These are phyloP conservation scores for Rhizophlyctis rosea DNA, from an alignment of 192 early-diverging fungal genomes.

Conservation along the genomic window DNA sequence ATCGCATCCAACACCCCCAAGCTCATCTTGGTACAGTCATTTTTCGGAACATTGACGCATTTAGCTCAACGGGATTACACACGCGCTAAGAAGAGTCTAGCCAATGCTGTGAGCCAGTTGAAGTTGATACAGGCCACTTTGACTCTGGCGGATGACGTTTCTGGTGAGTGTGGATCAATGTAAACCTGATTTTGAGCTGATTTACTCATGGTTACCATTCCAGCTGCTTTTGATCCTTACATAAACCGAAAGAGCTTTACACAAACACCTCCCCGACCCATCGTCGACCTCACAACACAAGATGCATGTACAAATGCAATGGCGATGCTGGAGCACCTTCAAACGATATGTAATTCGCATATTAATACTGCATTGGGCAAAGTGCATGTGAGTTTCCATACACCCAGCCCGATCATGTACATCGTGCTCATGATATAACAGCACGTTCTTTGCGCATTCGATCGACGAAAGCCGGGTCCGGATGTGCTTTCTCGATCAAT, in stretches of 20 bases:
- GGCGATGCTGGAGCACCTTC: constrained; percentile 12
- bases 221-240: constrained; percentile 56
- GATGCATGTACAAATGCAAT: constrained; percentile 28
- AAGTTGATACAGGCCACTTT: neutral
- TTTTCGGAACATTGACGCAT: neutral
- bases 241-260: constrained; percentile 61
- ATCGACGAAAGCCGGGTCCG: constrained; percentile 32
- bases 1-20: too few species aligned
- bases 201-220: too few species aligned
- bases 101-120: neutral
- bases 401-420: too few species aligned
- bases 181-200: too few species aligned
- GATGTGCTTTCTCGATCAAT: constrained; percentile 37
- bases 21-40: too few species aligned
- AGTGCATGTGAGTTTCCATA: too few species aligned
- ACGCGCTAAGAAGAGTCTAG: neutral
- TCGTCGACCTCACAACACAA: constrained; percentile 41
- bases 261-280: constrained; percentile 62
- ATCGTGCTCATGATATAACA: too few species aligned
- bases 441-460: too few species aligned
- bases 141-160: neutral
- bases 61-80: neutral
- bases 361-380: too few species aligned
- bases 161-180: too few species aligned
- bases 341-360: constrained; percentile 12